phyloP scores from a whole-genome alignment of 768 basidiomycete species.

The Calocybe gangraenosa region DNA sequence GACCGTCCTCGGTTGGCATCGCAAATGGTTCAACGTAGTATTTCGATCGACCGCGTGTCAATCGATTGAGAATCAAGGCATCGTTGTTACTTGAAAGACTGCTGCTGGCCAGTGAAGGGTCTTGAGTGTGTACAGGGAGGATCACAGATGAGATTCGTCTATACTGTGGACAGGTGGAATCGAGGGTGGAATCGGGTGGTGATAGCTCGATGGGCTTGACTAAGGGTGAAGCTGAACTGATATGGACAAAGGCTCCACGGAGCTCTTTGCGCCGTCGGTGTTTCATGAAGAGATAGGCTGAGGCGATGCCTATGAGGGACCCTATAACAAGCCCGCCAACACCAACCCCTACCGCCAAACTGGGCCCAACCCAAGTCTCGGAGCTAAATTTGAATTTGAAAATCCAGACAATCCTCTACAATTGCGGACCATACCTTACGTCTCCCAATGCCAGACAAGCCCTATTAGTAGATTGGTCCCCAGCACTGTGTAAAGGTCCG shows the following conservation, averaged over 20 bases:
- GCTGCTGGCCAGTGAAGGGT: constrained; percentile 14
- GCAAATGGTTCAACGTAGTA: constrained; percentile 44
- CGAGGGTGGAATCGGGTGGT: constrained; percentile 10
- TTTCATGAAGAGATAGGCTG: constrained; percentile 29
- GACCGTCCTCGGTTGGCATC: constrained; percentile 33
- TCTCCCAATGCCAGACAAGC: constrained; percentile 35
- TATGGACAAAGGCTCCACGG: constrained; percentile 23
- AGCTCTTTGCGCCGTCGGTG: constrained; percentile 20
- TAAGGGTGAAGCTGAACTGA: constrained; percentile 16
- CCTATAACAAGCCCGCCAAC: constrained; percentile 38
- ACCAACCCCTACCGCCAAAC: constrained; percentile 30
- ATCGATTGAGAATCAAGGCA: constrained; percentile 8
- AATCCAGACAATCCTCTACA: neutral
- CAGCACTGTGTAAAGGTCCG: constrained; percentile 56
- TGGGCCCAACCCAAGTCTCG: constrained; percentile 9
- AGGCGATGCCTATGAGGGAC: constrained; percentile 26
- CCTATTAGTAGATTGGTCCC: constrained; percentile 30
- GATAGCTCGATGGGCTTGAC: constrained; percentile 19
- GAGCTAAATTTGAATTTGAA: constrained; percentile 1
- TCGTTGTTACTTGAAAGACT: constrained; percentile 7
- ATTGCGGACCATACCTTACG: constrained; percentile 15
- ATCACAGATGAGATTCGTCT: constrained; percentile 24
- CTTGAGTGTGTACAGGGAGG: constrained; percentile 11
- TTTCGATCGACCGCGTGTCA: constrained; percentile 11
- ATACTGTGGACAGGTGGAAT: constrained; percentile 19